These are phyloP conservation scores for Trichoderma parareesei DNA, from an alignment of 495 filamentous ascomycete genomes.

Conservation along the genomic window DNA sequence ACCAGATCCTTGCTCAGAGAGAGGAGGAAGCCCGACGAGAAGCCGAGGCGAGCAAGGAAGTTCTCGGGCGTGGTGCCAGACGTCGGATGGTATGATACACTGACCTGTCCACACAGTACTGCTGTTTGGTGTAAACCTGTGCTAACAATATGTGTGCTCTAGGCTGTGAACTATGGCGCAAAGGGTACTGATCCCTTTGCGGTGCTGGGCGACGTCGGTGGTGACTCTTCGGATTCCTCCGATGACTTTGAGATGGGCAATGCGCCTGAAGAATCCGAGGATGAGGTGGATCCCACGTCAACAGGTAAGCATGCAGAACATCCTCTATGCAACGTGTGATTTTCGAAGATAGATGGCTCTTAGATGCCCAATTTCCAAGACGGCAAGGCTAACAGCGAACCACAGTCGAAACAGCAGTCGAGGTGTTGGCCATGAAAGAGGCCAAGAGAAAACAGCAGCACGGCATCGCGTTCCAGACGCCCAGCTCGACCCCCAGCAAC, in stretches of 20 bases:
- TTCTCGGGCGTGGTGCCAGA: conserved; percentile 76
- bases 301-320: conserved; percentile 8
- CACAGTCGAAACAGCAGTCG: background rate
- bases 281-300: conserved; percentile 14
- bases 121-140: background rate
- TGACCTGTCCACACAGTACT: background rate
- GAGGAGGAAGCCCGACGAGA: conserved; percentile 67
- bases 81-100: conserved; percentile 40
- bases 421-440: background rate
- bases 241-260: conserved; percentile 15
- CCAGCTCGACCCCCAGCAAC: background rate
- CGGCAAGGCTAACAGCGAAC: background rate
- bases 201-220: conserved; percentile 3
- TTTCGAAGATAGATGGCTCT: background rate
- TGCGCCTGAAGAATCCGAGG: conserved; percentile 23
- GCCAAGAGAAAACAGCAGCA: background rate
- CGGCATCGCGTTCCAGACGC: background rate
- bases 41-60: conserved; percentile 52
- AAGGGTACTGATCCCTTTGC: conserved; percentile 20
- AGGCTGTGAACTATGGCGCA: conserved; percentile 25
- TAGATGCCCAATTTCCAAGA: background rate
- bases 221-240: conserved; percentile 4
- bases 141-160: conserved; percentile 17
- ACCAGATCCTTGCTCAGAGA: conserved; percentile 73
- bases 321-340: background rate